Conservation (phyloP, 176 grass and related monocot genomes). For the Bothriochloa decipiens region DNA sequence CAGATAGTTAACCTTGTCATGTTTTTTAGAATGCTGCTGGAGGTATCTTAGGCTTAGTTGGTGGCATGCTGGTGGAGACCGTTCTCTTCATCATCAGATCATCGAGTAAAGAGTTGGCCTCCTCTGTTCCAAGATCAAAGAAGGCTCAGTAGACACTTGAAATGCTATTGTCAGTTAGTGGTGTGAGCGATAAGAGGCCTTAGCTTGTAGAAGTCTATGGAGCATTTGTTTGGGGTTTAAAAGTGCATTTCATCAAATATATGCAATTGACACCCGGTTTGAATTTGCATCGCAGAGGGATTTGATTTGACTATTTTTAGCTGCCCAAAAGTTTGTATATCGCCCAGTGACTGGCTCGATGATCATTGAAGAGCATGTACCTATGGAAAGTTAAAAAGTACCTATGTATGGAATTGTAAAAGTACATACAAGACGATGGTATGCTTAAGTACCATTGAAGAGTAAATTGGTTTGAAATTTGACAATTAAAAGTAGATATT, state of each 20-base stretch:
- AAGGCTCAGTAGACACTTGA: constrained; percentile 56
- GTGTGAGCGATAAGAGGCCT: not conserved
- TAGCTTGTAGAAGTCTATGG: not conserved
- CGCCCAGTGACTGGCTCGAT: not conserved
- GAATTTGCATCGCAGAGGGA: not conserved
- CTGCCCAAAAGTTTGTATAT: not conserved
- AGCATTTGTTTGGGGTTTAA: constrained; percentile 11
- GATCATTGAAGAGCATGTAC: not conserved
- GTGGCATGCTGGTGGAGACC: constrained; percentile 88
- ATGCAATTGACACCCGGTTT: not conserved
- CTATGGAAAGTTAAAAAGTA: constrained; percentile 3
- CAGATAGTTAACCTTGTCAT: not conserved
- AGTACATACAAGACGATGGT: not conserved
- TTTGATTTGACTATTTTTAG: not conserved
- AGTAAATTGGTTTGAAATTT: not conserved
- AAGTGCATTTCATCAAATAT: not conserved
- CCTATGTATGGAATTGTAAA: not conserved
- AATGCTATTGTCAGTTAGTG: not conserved
- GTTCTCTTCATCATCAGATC: constrained; percentile 85
- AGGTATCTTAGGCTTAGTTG: constrained; percentile 86
- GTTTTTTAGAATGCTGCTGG: constrained; percentile 83
- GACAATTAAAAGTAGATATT: not conserved
- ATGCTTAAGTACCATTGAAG: not conserved
- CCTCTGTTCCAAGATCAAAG: constrained; percentile 51
- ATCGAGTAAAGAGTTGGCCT: constrained; percentile 59